Evolutionary conservation across 257 asterid genomes (phyloP).

Genomic region (Fraxinus anomala): DNA sequence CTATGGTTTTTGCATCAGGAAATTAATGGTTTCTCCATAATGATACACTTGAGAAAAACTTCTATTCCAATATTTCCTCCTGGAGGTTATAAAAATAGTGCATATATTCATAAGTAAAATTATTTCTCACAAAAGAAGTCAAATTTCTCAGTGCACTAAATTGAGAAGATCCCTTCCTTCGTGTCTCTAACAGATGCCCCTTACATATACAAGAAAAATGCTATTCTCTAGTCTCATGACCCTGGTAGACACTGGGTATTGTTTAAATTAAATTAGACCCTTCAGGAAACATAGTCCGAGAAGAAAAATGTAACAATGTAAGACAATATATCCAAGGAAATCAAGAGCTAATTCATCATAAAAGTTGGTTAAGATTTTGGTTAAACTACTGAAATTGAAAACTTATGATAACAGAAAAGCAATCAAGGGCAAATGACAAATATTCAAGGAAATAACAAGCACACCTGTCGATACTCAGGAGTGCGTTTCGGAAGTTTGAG

Average conservation of each 20-base stretch:
- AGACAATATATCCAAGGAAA: neutral
- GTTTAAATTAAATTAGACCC: neutral
- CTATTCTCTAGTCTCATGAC: neutral
- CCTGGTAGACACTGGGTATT: neutral
- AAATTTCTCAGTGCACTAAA: neutral
- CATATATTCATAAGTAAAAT: neutral
- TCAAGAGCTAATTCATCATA: neutral
- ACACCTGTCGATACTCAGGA: conserved; percentile 82
- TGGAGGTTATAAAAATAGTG: neutral
- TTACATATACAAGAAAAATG: neutral
- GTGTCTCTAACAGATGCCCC: neutral
- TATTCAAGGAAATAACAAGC: conserved; percentile 13
- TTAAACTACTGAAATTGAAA: neutral
- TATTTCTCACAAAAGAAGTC: neutral
- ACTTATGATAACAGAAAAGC: conserved; percentile 2
- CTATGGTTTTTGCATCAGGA: neutral
- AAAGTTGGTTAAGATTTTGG: neutral
- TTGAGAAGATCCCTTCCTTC: neutral
- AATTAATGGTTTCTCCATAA: neutral
- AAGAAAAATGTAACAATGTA: neutral
- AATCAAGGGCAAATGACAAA: neutral
- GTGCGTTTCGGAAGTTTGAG: conserved; percentile 77
- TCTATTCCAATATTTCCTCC: neutral
- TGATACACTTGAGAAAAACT: neutral
- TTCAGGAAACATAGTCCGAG: neutral